A percentile compares a stretch with the other conserved stretches of the same genome.
Conservation (phyloP, 345 rosid species). For the Eucalyptus melliodora region DNA sequence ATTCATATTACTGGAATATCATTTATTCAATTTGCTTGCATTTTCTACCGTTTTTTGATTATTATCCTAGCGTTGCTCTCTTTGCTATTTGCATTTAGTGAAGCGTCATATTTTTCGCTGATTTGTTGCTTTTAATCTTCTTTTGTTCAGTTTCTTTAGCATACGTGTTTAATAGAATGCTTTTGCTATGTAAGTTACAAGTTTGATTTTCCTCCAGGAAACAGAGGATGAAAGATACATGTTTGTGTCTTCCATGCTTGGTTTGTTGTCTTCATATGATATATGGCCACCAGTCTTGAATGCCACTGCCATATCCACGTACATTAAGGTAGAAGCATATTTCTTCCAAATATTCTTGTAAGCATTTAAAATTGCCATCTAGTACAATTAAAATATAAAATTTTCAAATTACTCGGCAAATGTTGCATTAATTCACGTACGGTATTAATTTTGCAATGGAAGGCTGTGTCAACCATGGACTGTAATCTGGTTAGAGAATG, state of each 20-base stretch:
- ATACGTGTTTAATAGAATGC: background rate
- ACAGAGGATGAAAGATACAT: conserved; percentile 74
- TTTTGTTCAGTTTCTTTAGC: background rate
- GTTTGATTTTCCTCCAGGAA: conserved; percentile 25
- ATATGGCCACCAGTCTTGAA: conserved; percentile 58
- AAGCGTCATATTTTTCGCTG: background rate
- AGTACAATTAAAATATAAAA: background rate
- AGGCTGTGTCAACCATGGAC: background rate
- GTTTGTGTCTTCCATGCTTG: conserved; percentile 81
- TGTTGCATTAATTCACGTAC: background rate
- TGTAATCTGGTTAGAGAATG: background rate
- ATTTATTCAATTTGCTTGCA: background rate
- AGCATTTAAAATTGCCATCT: background rate
- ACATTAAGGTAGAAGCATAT: conserved; percentile 51
- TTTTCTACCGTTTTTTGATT: background rate
- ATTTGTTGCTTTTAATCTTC: background rate
- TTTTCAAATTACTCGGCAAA: background rate
- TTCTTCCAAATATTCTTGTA: background rate
- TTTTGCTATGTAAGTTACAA: background rate
- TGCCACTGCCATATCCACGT: conserved; percentile 55
- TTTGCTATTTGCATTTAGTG: background rate
- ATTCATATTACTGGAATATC: background rate
- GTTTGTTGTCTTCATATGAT: conserved; percentile 74
- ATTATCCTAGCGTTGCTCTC: background rate
- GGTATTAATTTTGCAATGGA: background rate